Base-by-base conservation (phyloP, 2,329 filamentous ascomycete species). In the Exophiala sp. region DNA sequence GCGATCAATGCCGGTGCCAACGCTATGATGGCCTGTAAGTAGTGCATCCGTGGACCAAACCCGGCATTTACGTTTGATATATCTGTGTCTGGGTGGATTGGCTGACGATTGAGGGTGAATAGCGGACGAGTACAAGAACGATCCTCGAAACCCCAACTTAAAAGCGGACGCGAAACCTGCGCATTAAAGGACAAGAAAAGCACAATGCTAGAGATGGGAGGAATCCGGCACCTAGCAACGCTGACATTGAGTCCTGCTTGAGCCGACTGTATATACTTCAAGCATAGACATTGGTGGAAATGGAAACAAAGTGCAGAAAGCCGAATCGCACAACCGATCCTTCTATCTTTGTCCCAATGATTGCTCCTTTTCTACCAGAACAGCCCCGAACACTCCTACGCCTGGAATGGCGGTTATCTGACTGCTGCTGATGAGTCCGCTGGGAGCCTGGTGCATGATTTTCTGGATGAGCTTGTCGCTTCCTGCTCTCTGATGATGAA, bases 61-160 rank as follows among this genome's bases (percentile, higher is more conserved):
- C n/a, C n/a, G n/a, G n/a, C n/a, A n/a, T n/a, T n/a, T n/a, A n/a
- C n/a, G n/a, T n/a, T n/a, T n/a, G n/a, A n/a, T n/a, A n/a, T n/a
- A n/a, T 34, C 5, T 34, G 13, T n/a, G 6, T 34, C 30, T 29
- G 39, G 21, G 29, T 19, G 55, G 41, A 21, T 40, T 55, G 34
- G 50, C 62, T 65, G 59, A 66, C 56, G 38, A 43, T 23, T 21
- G 19, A 42, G 52, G 5, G 39, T 39, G 47, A 42, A 51, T 43
- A 97, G 91, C 82, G 76, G 87, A 86, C 64, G 88, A 97, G 77
- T 96, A 81, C 82, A 94, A 90, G 83, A 94, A 95, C 78, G 91
- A 97, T 74, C 88, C 90, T 61, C 83, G 90, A 72, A 96, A 96
- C 64, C 71, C 71, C 53, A 69, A 71, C 60, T 62, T 63, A 37